phyloP scores from a whole-genome alignment of 2,329 filamentous ascomycete genomes.

The Calycina marina region DNA sequence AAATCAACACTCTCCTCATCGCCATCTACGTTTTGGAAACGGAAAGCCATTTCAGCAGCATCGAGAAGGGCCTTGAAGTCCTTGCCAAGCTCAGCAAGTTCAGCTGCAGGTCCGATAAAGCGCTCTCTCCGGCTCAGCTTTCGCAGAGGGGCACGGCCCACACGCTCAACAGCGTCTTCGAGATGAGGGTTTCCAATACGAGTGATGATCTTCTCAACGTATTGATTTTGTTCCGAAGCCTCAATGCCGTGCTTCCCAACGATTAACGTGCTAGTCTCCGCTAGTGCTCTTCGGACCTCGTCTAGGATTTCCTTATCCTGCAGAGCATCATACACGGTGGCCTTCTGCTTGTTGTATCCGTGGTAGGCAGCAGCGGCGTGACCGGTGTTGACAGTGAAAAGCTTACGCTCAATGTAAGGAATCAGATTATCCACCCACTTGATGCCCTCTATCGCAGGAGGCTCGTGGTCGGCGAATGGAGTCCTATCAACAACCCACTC shows the following conservation, averaged over 20 bases:
- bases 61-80: slow-evolving; percentile 61
- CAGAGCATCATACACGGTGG: slow-evolving; percentile 79
- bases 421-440: slow-evolving; percentile 85
- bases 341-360: slow-evolving; percentile 74
- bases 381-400: slow-evolving; percentile 97
- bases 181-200: slow-evolving; percentile 90
- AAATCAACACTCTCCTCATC: slow-evolving; percentile 84
- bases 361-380: slow-evolving; percentile 95
- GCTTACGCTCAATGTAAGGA: slow-evolving; percentile 97
- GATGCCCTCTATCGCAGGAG: slow-evolving; percentile 70
- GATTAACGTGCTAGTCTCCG: slow-evolving; percentile 78
- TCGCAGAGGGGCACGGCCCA: slow-evolving; percentile 83
- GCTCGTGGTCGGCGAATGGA: slow-evolving; percentile 59
- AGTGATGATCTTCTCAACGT: slow-evolving; percentile 82
- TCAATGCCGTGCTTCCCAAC: slow-evolving; percentile 73
- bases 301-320: slow-evolving; percentile 65
- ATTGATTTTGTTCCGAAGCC: slow-evolving; percentile 61
- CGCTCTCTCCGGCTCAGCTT: slow-evolving; percentile 93
- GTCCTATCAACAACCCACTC: slow-evolving; percentile 93
- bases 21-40: slow-evolving; percentile 85
- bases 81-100: slow-evolving; percentile 71
- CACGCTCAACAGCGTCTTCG: slow-evolving; percentile 86
- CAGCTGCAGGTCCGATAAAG: slow-evolving; percentile 81
- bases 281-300: slow-evolving; percentile 65
- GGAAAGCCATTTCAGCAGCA: slow-evolving; percentile 80